Percentiles rank a stretch among this genome's conserved stretches.
Conservation (phyloP, 108 stramenopile genomes). For the Pseudonitzschia multistriata region DNA sequence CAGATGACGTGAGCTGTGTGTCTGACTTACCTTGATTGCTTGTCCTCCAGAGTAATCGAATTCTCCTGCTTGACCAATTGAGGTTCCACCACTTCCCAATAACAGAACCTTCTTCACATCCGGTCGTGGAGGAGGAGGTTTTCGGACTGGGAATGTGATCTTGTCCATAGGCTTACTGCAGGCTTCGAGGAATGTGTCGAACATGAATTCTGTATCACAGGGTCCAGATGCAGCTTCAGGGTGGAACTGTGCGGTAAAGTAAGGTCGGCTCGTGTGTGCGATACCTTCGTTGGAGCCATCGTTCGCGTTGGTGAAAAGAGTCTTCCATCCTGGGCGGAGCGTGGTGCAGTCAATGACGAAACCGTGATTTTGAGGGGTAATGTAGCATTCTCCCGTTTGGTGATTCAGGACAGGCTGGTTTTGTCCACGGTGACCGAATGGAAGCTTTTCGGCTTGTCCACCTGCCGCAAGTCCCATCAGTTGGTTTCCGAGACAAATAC, state of each 20-base stretch:
- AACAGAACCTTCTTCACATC: constrained; percentile 94
- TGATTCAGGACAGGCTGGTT: constrained; percentile 97
- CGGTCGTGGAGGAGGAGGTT: constrained; percentile 56
- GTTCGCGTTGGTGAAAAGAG: constrained; percentile 97
- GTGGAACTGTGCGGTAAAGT: constrained; percentile 98
- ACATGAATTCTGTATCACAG: constrained; percentile 98
- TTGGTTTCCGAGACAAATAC: constrained; percentile 99
- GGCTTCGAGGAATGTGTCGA: constrained; percentile 91
- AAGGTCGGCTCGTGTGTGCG: constrained; percentile 91
- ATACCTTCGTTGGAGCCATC: constrained; percentile 98
- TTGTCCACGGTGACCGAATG: constrained; percentile 97
- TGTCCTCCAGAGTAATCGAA: constrained; percentile 99
- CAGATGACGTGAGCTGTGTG: background rate
- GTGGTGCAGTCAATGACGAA: constrained; percentile 87
- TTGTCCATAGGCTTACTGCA: constrained; percentile 64
- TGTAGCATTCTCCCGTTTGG: constrained; percentile 94
- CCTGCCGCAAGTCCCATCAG: constrained; percentile 94
- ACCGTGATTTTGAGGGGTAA: constrained; percentile 99
- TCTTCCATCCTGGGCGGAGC: constrained; percentile 81
- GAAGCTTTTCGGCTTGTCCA: constrained; percentile 87
- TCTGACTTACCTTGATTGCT: constrained; percentile 82
- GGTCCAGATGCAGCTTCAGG: constrained; percentile 96
- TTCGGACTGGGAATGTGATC: constrained; percentile 71
- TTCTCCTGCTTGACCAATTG: constrained; percentile 99
- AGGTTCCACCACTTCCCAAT: constrained; percentile 95